These are phyloP conservation scores for Hortiboletus flavorubellus DNA, from an alignment of 768 basidiomycete genomes.

Conservation along the genomic window DNA sequence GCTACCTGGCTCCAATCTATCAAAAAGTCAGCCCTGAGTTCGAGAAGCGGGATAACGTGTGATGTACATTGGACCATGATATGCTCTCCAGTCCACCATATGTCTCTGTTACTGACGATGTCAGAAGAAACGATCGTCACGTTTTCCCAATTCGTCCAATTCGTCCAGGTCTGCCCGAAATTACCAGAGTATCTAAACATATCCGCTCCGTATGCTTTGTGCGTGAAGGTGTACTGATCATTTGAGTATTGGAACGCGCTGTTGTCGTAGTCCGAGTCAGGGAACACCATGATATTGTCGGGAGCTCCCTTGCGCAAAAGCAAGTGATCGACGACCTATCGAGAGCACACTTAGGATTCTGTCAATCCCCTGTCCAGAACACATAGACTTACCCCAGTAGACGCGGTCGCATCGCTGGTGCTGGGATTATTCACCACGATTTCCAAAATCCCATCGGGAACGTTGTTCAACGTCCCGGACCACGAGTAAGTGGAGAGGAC, in stretches of 20 bases:
- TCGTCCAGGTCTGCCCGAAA: slow-evolving; percentile 81
- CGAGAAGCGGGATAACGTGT: background rate
- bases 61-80: slow-evolving; percentile 83
- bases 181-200: slow-evolving; percentile 84
- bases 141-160: slow-evolving; percentile 78
- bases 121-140: slow-evolving; percentile 58
- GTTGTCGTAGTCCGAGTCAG: slow-evolving; percentile 72
- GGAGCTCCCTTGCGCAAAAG: slow-evolving; percentile 74
- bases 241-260: slow-evolving; percentile 53
- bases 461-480: slow-evolving; percentile 67
- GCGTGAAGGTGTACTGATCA: slow-evolving; percentile 72
- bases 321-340: slow-evolving; percentile 67
- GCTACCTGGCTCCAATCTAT: slow-evolving; percentile 77
- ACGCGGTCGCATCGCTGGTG: slow-evolving; percentile 37
- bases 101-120: slow-evolving; percentile 44
- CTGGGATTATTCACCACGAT: slow-evolving; percentile 62
- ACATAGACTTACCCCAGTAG: slow-evolving; percentile 52
- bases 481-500: slow-evolving; percentile 65
- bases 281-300: slow-evolving; percentile 85
- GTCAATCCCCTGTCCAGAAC: background rate
- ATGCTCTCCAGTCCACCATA: slow-evolving; percentile 82
- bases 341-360: slow-evolving; percentile 3
- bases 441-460: slow-evolving; percentile 81
- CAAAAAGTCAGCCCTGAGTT: slow-evolving; percentile 1
- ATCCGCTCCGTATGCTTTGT: slow-evolving; percentile 84